phyloP scores from a whole-genome alignment of 2,329 filamentous ascomycete genomes.

The Dactylellina drechsleri region DNA sequence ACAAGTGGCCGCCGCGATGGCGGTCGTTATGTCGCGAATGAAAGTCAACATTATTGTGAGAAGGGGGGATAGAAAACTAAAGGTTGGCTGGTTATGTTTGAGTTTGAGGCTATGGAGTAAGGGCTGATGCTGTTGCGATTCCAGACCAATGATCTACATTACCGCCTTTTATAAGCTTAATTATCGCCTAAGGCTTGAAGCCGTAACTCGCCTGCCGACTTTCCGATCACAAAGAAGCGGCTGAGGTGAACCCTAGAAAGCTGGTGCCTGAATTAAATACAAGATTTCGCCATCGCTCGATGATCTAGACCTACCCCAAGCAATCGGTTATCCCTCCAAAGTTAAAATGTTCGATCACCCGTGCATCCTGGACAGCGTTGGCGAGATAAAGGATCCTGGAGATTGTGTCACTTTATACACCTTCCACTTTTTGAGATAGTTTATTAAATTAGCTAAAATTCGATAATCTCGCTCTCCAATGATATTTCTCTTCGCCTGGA shows the following conservation, averaged over 20 bases:
- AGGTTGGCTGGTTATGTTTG: no score
- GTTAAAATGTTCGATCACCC: slow-evolving; percentile 28
- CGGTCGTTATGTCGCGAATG: slow-evolving; percentile 3
- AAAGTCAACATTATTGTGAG: slow-evolving; percentile 17
- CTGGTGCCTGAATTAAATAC: slow-evolving; percentile 33
- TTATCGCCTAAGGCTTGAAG: no score
- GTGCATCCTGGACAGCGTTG: no score
- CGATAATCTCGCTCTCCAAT: no score
- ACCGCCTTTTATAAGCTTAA: no score
- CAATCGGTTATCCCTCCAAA: slow-evolving; percentile 24
- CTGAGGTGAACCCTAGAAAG: slow-evolving; percentile 7
- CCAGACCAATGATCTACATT: no score
- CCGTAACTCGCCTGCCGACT: not conserved
- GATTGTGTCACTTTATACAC: not conserved
- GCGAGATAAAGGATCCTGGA: no score
- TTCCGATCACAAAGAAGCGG: slow-evolving; percentile 14
- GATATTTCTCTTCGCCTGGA: no score
- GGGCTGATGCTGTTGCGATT: no score
- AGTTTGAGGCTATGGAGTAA: no score
- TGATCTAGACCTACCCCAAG: slow-evolving; percentile 38
- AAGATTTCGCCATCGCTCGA: slow-evolving; percentile 10
- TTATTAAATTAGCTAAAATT: no score
- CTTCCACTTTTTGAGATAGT: slow-evolving; percentile 28
- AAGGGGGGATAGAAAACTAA: not conserved
- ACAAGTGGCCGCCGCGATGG: slow-evolving; percentile 6